Conservation (phyloP, 768 basidiomycete genomes). For the Leccinum uliginosum region DNA sequence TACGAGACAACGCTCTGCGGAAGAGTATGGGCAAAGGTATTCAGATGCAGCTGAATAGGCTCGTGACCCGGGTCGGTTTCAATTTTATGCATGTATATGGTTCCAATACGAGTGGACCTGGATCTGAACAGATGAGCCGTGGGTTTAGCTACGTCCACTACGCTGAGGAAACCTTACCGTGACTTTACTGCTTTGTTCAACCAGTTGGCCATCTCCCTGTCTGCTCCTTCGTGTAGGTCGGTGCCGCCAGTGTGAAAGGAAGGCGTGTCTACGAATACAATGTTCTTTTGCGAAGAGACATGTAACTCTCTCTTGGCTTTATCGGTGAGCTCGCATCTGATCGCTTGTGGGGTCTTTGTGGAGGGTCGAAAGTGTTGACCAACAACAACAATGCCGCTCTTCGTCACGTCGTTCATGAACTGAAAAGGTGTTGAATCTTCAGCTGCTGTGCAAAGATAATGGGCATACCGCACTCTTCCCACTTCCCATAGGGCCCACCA, state of each 20-base stretch:
- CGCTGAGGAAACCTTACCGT: not conserved
- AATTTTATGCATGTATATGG: conserved; percentile 16
- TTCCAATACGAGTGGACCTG: conserved; percentile 5
- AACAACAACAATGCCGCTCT: not conserved
- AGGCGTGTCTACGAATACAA: conserved; percentile 24
- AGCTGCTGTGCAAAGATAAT: not conserved
- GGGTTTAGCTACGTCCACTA: not conserved
- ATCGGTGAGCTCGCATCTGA: conserved; percentile 6
- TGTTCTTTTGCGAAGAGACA: not conserved
- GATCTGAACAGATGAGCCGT: conserved; percentile 2
- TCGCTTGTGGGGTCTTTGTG: conserved; percentile 4
- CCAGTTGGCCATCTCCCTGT: conserved; percentile 3
- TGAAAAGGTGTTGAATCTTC: not conserved
- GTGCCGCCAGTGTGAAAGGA: conserved; percentile 16
- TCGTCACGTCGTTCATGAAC: conserved; percentile 11
- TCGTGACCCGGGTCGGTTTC: not conserved
- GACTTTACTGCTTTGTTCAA: not conserved
- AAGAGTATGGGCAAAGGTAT: conserved; percentile 6
- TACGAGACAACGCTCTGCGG: not conserved
- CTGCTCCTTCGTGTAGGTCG: not conserved
- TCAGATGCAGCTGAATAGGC: conserved; percentile 1
- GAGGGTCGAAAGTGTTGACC: not conserved
- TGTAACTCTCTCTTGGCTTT: not conserved
- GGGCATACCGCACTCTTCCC: conserved; percentile 19
- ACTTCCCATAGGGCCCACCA: conserved; percentile 16